Percentiles rank a stretch among this genome's conserved stretches.
These are phyloP conservation scores for Spirogloea muscicola DNA, from an alignment of 139 green algal genomes.

Conservation along the genomic window DNA sequence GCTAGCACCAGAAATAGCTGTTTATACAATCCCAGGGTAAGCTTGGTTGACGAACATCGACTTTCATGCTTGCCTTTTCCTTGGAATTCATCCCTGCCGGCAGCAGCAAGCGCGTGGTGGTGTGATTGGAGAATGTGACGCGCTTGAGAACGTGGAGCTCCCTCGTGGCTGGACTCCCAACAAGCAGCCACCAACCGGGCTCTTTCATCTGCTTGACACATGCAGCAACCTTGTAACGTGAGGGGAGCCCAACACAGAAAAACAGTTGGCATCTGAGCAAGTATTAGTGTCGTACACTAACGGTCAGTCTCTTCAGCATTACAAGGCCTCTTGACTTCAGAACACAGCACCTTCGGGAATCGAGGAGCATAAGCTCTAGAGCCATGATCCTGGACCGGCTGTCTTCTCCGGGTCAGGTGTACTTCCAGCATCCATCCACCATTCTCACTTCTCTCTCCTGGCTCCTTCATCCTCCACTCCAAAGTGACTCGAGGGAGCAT, in stretches of 20 bases:
- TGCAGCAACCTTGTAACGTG: no score
- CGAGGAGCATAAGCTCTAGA: conserved; percentile 67
- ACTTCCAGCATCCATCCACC: conserved; percentile 25
- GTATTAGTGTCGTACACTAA: no score
- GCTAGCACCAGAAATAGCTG: background rate
- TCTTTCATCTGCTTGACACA: conserved; percentile 77
- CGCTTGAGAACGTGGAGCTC: conserved; percentile 82
- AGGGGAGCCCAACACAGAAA: no score
- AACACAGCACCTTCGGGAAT: conserved; percentile 79
- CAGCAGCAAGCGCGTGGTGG: conserved; percentile 15
- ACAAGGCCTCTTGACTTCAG: no score
- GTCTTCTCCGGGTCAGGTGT: background rate
- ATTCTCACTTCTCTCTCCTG: background rate
- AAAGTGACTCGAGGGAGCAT: conserved; percentile 1
- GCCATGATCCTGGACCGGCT: background rate
- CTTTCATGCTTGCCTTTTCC: no score
- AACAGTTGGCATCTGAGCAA: no score
- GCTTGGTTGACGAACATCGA: no score
- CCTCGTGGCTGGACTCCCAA: conserved; percentile 55
- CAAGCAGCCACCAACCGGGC: conserved; percentile 92
- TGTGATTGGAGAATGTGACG: conserved; percentile 58
- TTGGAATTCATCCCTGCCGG: conserved; percentile 44
- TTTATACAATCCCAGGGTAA: no score
- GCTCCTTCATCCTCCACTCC: background rate
- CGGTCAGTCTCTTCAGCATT: no score